Base-by-base conservation (phyloP, 2,329 filamentous ascomycete genomes). In the Aspergillus persii region DNA sequence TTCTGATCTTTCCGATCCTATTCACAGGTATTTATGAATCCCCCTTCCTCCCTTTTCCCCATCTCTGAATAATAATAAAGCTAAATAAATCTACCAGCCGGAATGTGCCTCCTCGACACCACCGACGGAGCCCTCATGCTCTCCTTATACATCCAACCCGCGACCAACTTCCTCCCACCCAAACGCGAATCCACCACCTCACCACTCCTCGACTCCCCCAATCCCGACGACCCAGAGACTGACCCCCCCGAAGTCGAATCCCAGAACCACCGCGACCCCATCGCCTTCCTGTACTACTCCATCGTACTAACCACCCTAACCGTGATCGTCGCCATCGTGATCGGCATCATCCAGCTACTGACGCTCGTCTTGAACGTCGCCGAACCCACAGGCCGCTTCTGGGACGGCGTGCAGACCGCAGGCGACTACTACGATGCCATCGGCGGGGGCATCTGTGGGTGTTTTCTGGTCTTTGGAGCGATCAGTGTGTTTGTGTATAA, bases 221-320 rank as follows among this genome's bases (percentile, higher is more conserved):
- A 60, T 15, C 63, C 67, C 2, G 63, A 65, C 1, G 55, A 55
- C 26, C 59, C 53, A 33, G 56, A 63, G 30, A 23, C 18, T 23
- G 18, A 23, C 18, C 18, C 18, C 18, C 18, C 18, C 18, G 62
- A 57, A 26, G 54, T 67, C 3, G 61, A 68, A 49, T 67, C 65
- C 1, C 64, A 64, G 46, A 72, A 86, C 11, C 78, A 89, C 31
- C 88, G 96, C 58, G 93, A 98, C 69, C 84, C 84, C 1, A 86
- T 98, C n/a, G 92, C 93, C 0, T 93, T 97, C 50, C 79, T 96
- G 1, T 98, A 98, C 77, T 98, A 97, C 77, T 96, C 92, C 11
- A 90, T 94, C 65, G 89, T 96, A 0, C 82, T 96, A 30, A 96
- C 92, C 0, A 86, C 84, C 3, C 85, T 96, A 54, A 97, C 92